Percentiles rank a stretch among this genome's conserved stretches.
Conservation (phyloP, 2,329 filamentous ascomycete species). For the Pestalotiopsis sp. region DNA sequence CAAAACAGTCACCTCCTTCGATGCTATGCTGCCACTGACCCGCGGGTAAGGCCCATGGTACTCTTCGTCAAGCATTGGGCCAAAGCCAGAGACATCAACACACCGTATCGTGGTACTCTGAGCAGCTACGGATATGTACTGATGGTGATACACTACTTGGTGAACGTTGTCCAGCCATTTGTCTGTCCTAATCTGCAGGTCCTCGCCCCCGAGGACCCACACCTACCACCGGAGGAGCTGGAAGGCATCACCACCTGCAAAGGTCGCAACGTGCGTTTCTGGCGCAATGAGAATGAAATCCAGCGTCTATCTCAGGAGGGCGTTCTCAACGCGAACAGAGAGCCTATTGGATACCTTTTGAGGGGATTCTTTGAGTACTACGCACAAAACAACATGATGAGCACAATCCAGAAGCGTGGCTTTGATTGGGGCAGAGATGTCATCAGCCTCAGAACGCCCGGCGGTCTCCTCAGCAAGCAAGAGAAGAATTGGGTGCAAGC, state of each 20-base stretch:
- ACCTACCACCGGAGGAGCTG: slow-evolving; percentile 39
- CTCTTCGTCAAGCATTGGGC: slow-evolving; percentile 92
- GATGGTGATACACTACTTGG: slow-evolving; percentile 89
- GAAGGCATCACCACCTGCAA: slow-evolving; percentile 54
- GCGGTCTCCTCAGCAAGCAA: slow-evolving; percentile 73
- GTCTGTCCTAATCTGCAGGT: slow-evolving; percentile 83
- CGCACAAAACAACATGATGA: slow-evolving; percentile 62
- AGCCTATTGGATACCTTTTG: slow-evolving; percentile 72
- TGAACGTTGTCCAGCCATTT: slow-evolving; percentile 79
- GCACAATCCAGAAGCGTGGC: slow-evolving; percentile 51
- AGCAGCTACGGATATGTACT: slow-evolving; percentile 91
- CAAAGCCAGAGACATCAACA: slow-evolving; percentile 83
- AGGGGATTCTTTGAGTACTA: slow-evolving; percentile 90
- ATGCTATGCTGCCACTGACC: slow-evolving; percentile 81
- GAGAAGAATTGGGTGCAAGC: slow-evolving; percentile 88
- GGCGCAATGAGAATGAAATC: slow-evolving; percentile 75
- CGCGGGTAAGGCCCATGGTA: slow-evolving; percentile 76
- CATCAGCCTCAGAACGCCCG: slow-evolving; percentile 72
- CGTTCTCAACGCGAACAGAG: slow-evolving; percentile 67
- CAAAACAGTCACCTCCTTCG: slow-evolving; percentile 83
- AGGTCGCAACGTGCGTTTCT: slow-evolving; percentile 76
- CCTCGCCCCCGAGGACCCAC: slow-evolving; percentile 41
- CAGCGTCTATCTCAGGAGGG: slow-evolving; percentile 58
- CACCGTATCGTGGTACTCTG: slow-evolving; percentile 81
- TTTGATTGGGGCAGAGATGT: slow-evolving; percentile 85